Evolutionary conservation across 345 rosid species (phyloP).

Genomic region (Heritiera littoralis): DNA sequence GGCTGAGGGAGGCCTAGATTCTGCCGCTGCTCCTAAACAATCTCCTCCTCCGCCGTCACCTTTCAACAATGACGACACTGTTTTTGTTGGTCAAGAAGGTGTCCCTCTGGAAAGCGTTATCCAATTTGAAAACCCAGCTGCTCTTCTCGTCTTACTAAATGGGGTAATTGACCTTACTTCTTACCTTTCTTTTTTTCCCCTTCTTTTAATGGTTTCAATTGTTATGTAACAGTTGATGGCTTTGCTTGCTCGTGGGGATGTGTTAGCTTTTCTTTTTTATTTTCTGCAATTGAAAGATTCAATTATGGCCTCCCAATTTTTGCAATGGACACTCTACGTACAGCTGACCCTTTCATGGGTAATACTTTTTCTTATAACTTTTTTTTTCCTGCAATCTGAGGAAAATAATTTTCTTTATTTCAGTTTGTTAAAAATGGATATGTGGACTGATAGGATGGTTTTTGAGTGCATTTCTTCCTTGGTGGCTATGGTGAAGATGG

Average conservation of each 20-base stretch:
- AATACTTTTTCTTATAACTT: slow-evolving; percentile 35
- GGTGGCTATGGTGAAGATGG: slow-evolving; percentile 85
- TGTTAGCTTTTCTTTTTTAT: slow-evolving; percentile 66
- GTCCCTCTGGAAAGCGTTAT: slow-evolving; percentile 88
- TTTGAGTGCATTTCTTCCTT: slow-evolving; percentile 85
- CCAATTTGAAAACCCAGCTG: slow-evolving; percentile 66
- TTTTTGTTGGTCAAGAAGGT: slow-evolving; percentile 58
- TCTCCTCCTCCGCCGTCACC: slow-evolving; percentile 34
- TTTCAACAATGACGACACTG: slow-evolving; percentile 36
- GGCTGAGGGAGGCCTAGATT: slow-evolving; percentile 59
- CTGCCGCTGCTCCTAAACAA: slow-evolving; percentile 43
- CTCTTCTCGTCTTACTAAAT: slow-evolving; percentile 53
- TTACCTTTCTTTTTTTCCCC: not conserved
- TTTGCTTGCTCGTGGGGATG: slow-evolving; percentile 86
- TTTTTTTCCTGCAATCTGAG: not conserved
- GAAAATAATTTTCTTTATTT: not conserved
- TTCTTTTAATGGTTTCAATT: not conserved
- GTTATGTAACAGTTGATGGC: slow-evolving; percentile 46
- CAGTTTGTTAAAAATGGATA: not conserved
- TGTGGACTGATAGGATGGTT: slow-evolving; percentile 68
- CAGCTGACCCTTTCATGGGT: slow-evolving; percentile 88
- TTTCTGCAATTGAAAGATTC: slow-evolving; percentile 83
- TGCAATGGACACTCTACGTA: slow-evolving; percentile 63
- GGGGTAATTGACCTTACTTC: slow-evolving; percentile 47
- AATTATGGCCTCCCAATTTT: slow-evolving; percentile 75